Base-by-base conservation (phyloP, 2,329 filamentous ascomycete genomes). In the Cordyceps javanica region DNA sequence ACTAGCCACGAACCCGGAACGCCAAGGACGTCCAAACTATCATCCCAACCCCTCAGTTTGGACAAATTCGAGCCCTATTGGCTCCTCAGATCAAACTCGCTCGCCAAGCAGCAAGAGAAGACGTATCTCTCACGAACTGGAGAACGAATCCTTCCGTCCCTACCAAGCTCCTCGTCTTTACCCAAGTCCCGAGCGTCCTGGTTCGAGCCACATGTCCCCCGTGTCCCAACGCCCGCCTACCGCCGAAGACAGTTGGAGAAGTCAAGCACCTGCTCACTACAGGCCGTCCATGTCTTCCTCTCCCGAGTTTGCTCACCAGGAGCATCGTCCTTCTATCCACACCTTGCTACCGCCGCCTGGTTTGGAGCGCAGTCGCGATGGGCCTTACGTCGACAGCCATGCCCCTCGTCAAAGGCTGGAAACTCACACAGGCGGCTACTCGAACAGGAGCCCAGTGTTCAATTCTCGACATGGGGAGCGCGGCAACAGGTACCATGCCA, bases 51-150 rank as follows among this genome's bases (percentile, higher is more conserved):
- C 73, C 19, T 70, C 75, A 42, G 65, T 64, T 8, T 66, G 67
- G 14, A 63, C 68, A 25, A 65, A 62, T 26, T 62, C 62, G 55
- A 69, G 65, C 50, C 62, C 65, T 55, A 61, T 67, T 59, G 73
- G 72, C 41, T 73, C 75, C 4, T 73, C 78, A 10, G 75, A 79
- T 57, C 82, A 82, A 62, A 65, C 76, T 13, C 73, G 80, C 67
- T 81, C 80, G 30, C 74, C 80, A 26, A 74, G 68, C n/a, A 72
- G 69, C 64, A 82, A 82, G 69, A 74, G 78, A 60, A 75, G 75
- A 62, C 73, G 77, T 19, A 62, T 75, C 8, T 77, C 75, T 2
- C 66, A 71, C 53, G 77, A 78, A 3, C 68, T 72, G 21, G 73
- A 75, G 26, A 65, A 65, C 32, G 74, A 76, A 28, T 60, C 39